Evolutionary conservation across 2,329 filamentous ascomycete genomes (phyloP).

Genomic region (Xylariaceae sp.): DNA sequence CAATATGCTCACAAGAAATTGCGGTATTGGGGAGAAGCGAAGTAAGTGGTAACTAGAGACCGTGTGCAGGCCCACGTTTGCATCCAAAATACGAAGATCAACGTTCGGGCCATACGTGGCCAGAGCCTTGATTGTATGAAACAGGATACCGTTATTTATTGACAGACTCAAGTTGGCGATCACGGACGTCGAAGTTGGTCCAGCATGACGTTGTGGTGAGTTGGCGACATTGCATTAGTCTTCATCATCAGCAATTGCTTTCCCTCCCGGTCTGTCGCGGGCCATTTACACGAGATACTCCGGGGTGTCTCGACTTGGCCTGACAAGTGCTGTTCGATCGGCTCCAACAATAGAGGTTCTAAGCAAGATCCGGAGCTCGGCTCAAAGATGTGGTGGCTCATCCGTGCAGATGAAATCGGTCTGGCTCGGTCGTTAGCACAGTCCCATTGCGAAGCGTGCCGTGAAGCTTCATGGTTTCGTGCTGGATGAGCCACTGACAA

Average conservation of each 20-base stretch:
- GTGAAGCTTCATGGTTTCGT: conserved; percentile 1
- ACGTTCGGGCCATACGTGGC: not conserved
- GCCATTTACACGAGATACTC: conserved; percentile 11
- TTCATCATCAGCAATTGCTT: conserved; percentile 11
- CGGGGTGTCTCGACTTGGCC: conserved; percentile 10
- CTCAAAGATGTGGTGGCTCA: conserved; percentile 3
- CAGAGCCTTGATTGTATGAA: too few relatives aligned
- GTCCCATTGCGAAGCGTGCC: not conserved
- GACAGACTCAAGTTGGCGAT: not conserved
- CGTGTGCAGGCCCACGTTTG: not conserved
- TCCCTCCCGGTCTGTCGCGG: conserved; percentile 4
- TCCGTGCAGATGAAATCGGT: conserved; percentile 3
- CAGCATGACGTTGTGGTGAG: conserved; percentile 5
- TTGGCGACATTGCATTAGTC: conserved; percentile 11
- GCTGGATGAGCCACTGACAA: conserved; percentile 5
- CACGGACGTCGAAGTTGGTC: not conserved
- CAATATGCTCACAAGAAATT: too few relatives aligned
- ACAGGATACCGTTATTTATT: too few relatives aligned
- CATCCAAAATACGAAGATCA: not conserved
- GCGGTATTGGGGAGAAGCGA: too few relatives aligned
- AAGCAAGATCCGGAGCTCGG: conserved; percentile 4
- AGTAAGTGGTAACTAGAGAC: too few relatives aligned
- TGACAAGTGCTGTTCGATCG: not conserved
- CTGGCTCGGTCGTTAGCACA: not conserved
- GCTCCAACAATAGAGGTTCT: conserved; percentile 10